A percentile compares a stretch with the other conserved stretches of the same genome.
These are phyloP conservation scores for Fusarium hainanense DNA, from an alignment of 2,329 filamentous ascomycete species.

Conservation along the genomic window DNA sequence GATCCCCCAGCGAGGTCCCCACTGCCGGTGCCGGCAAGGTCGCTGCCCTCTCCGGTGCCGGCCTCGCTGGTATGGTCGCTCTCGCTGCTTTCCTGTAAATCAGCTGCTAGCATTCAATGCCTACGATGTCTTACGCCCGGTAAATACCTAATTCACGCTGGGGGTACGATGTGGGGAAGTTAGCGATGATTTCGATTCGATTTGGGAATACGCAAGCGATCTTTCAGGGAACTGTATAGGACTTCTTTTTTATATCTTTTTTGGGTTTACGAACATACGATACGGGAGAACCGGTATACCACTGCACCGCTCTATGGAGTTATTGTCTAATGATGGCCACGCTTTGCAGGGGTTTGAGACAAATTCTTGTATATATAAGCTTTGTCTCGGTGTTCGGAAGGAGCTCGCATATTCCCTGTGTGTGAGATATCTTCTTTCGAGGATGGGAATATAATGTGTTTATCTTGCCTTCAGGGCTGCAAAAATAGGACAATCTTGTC, in stretches of 20 bases:
- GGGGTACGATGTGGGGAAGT: constrained; percentile 49
- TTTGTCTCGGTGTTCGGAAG: constrained; percentile 46
- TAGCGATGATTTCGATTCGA: constrained; percentile 46
- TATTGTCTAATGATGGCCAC: constrained; percentile 48
- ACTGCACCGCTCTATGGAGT: constrained; percentile 48
- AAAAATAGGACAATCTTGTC: constrained; percentile 45
- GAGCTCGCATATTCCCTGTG: constrained; percentile 40
- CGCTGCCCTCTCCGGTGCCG: constrained; percentile 67
- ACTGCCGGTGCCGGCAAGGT: constrained; percentile 68
- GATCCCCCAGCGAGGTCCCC: constrained; percentile 54
- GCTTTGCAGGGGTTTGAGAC: constrained; percentile 46
- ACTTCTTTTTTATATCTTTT: constrained; percentile 39
- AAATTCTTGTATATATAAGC: constrained; percentile 42
- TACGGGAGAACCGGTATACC: constrained; percentile 48
- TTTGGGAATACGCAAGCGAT: constrained; percentile 38
- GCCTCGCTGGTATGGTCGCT: constrained; percentile 69
- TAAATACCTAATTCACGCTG: constrained; percentile 54
- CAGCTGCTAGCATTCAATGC: constrained; percentile 51
- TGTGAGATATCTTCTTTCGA: constrained; percentile 45
- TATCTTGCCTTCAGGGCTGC: constrained; percentile 37
- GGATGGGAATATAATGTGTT: constrained; percentile 51
- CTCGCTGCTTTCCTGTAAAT: constrained; percentile 70
- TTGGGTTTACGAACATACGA: constrained; percentile 52
- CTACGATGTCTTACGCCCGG: constrained; percentile 56
- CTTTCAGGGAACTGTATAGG: constrained; percentile 51